Base-by-base conservation (phyloP, 2,329 filamentous ascomycete species). In the Fusarium setosum region DNA sequence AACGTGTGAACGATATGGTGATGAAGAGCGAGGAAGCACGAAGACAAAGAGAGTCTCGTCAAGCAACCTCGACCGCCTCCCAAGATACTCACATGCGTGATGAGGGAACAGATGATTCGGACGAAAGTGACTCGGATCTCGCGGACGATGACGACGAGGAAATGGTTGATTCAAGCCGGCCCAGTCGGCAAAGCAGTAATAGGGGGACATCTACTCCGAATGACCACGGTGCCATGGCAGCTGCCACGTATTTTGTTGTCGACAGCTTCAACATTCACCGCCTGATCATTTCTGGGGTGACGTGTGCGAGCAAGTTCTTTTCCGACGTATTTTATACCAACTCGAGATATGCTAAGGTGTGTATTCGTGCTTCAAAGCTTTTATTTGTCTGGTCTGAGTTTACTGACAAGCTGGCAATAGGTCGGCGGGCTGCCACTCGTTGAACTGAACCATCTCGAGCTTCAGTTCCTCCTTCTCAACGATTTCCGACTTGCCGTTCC, bases 241-340 rank as follows among this genome's bases (percentile, higher is more conserved):
- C 78, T n/a, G 83, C 84, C 6, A 87, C 86, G 9, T 88, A 87
- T 60, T 98, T 99, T 75, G 95, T 98, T 37, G 96, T 98, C 11
- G 96, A 99, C 80, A 98, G 96, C 80, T 99, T 96, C 82, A 99
- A 99, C 80, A 98, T 99, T 66, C 96, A 99, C 76, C 90, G 96
- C 55, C 83, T 99, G 55, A 94, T 98, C 54, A 99, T 99, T 75
- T 93, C 96, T 3, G 96, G 95, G 32, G 96, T 99, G 41, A 99
- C 96, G 4, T 98, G 96, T 79, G 94, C 96, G 6, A 98, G 95
- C 87, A 99, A 99, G 79, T 99, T 98, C 84, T 99, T 99, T 80
- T 98, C 95, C 6, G 88, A 99, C 80, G 95, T 98, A 37, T 99
- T 99, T 73, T 99, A 98, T 77, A 99, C 96, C 10, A 99, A 99